Percentiles rank a stretch among this genome's conserved stretches.
Evolutionary conservation across 1,284 basidiomycete genomes (phyloP).

Genomic region (Chalciporus sp.): DNA sequence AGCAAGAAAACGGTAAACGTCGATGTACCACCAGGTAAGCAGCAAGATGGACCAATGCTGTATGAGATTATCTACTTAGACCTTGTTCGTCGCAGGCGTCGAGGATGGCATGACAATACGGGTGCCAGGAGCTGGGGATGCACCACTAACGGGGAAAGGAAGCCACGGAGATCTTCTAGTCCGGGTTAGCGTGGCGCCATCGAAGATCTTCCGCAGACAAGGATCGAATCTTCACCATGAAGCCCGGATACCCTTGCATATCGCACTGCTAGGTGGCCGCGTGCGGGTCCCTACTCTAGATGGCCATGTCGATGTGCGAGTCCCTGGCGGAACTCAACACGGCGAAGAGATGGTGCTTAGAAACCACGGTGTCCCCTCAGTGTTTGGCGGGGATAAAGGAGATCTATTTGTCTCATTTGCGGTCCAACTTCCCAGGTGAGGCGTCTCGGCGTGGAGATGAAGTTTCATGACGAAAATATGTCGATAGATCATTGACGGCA

Average conservation of each 20-base stretch:
- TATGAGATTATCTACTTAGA: constrained; percentile 17
- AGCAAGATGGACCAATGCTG: constrained; percentile 6
- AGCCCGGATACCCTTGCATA: constrained; percentile 90
- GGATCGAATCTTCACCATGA: constrained; percentile 92
- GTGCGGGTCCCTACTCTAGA: constrained; percentile 95
- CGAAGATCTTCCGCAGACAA: constrained; percentile 88
- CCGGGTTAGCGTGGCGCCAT: constrained; percentile 82
- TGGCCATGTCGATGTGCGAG: constrained; percentile 93
- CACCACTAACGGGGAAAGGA: constrained; percentile 79
- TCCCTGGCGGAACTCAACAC: constrained; percentile 93
- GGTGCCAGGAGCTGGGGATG: constrained; percentile 84
- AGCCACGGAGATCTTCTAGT: constrained; percentile 86
- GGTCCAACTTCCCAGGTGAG: constrained; percentile 88
- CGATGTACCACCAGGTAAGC: constrained; percentile 83
- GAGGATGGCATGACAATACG: constrained; percentile 97
- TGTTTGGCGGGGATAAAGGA: constrained; percentile 72
- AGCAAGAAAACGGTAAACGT: constrained; percentile 80
- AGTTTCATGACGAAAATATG: constrained; percentile 20
- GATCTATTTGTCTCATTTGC: constrained; percentile 93
- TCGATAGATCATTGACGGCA: constrained; percentile 71
- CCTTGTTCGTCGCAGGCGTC: constrained; percentile 58
- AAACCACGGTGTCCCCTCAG: constrained; percentile 80
- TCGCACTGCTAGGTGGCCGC: constrained; percentile 88
- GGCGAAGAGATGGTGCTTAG: constrained; percentile 97
- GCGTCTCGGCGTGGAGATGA: constrained; percentile 13